Evolutionary conservation across 1,284 basidiomycete species (phyloP).

Genomic region (Peniophora sp.): DNA sequence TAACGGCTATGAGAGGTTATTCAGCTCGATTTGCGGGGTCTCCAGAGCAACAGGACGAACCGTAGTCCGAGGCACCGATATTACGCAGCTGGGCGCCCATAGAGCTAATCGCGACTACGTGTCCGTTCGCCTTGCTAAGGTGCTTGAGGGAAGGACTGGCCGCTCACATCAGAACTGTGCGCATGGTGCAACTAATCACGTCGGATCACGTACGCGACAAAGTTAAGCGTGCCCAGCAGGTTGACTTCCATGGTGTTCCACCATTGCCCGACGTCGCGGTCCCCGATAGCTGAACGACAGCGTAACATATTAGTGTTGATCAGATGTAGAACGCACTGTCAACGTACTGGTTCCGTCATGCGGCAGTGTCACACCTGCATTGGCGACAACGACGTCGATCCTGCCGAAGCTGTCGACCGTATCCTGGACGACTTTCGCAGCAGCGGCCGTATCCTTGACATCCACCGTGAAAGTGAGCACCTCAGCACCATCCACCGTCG

Average conservation of each 20-base stretch:
- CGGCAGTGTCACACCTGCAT: neutral
- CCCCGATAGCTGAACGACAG: neutral
- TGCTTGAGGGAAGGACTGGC: neutral
- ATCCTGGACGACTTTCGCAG: neutral
- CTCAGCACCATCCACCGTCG: neutral
- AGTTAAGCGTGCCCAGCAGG: neutral
- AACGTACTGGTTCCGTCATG: neutral
- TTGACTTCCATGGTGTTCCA: neutral
- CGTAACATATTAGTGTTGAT: neutral
- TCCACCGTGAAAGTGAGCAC: neutral
- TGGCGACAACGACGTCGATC: neutral
- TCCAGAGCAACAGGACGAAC: neutral
- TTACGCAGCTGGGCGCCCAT: neutral
- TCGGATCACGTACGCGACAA: neutral
- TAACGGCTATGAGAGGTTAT: neutral
- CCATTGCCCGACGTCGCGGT: neutral
- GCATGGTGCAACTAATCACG: no score
- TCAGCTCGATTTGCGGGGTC: neutral
- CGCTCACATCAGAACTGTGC: no score
- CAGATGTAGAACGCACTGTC: neutral
- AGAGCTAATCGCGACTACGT: neutral
- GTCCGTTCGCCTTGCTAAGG: neutral
- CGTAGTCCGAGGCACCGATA: neutral
- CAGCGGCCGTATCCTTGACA: neutral
- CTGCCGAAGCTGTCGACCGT: neutral